Evolutionary conservation across 2,329 filamentous ascomycete species (phyloP).

Genomic region (Penicillium sp.): DNA sequence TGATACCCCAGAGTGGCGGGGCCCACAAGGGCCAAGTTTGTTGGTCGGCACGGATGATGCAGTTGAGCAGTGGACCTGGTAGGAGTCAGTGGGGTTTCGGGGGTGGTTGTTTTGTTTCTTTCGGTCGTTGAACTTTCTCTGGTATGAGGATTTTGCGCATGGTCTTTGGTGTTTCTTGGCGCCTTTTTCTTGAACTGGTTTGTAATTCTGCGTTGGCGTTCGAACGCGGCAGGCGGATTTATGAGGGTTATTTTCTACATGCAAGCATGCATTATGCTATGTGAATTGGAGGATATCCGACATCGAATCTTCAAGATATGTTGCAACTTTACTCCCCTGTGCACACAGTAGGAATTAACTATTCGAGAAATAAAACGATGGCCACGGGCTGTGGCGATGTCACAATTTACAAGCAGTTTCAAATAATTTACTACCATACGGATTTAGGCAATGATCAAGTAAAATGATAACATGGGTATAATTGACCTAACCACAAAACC

Average conservation of each 20-base stretch:
- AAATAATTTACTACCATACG: neutral
- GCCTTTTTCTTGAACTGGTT: neutral
- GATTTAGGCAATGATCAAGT: neutral
- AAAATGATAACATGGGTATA: constrained; percentile 2
- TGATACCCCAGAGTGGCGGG: constrained; percentile 18
- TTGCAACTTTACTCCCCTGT: neutral
- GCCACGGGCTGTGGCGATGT: too few species aligned
- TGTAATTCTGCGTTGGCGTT: neutral
- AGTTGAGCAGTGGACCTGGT: constrained; percentile 44
- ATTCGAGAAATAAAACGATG: neutral
- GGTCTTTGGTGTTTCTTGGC: neutral
- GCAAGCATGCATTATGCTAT: neutral
- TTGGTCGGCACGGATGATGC: constrained; percentile 33
- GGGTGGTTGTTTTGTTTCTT: neutral
- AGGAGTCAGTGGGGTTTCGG: neutral
- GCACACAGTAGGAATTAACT: neutral
- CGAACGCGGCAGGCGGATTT: neutral
- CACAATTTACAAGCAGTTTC: neutral
- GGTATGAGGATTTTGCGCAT: neutral
- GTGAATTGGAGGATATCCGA: neutral
- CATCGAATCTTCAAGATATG: neutral
- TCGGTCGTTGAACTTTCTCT: neutral
- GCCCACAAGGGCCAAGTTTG: constrained; percentile 35
- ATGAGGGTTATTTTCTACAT: neutral
- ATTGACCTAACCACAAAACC: neutral